Percentiles rank a stretch among this genome's conserved stretches.
Conservation (phyloP, 139 green algal genomes). For the Tetradesmus obliquus region DNA sequence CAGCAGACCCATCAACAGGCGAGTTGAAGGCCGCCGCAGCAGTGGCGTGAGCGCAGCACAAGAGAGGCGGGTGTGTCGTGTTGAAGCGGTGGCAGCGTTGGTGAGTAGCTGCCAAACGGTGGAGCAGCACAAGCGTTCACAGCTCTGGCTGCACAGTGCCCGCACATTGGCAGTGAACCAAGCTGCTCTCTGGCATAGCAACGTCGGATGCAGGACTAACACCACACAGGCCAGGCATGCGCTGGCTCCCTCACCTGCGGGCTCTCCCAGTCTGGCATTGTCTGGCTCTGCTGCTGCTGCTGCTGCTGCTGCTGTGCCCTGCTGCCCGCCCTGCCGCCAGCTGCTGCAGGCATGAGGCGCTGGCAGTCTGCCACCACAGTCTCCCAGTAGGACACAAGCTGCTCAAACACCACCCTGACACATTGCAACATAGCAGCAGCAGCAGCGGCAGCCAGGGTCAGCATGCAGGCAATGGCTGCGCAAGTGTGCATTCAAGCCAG, state of each 20-base stretch:
- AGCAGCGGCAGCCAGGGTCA: neutral
- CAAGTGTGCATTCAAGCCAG: too few species aligned
- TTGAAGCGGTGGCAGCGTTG: too few species aligned
- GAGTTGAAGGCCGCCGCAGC: neutral
- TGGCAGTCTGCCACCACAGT: neutral
- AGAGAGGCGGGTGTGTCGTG: too few species aligned
- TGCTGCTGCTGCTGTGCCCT: neutral
- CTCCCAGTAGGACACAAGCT: constrained; percentile 5
- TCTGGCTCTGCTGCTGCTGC: constrained; percentile 13
- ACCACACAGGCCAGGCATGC: neutral
- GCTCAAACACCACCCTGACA: constrained; percentile 40
- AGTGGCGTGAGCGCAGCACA: too few species aligned
- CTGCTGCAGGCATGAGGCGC: neutral
- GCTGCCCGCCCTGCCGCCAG: neutral
- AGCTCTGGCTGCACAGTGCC: too few species aligned
- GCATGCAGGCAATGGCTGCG: neutral
- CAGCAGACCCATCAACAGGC: neutral
- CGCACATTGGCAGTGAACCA: too few species aligned
- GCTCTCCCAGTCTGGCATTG: constrained; percentile 6
- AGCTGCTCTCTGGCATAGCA: too few species aligned
- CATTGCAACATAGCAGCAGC: neutral
- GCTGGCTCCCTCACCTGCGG: neutral
- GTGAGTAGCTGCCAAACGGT: too few species aligned
- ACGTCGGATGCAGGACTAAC: too few species aligned
- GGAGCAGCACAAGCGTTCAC: too few species aligned